Conservation (phyloP, 2,329 filamentous ascomycete genomes). For the Zymoseptoria tritici region DNA sequence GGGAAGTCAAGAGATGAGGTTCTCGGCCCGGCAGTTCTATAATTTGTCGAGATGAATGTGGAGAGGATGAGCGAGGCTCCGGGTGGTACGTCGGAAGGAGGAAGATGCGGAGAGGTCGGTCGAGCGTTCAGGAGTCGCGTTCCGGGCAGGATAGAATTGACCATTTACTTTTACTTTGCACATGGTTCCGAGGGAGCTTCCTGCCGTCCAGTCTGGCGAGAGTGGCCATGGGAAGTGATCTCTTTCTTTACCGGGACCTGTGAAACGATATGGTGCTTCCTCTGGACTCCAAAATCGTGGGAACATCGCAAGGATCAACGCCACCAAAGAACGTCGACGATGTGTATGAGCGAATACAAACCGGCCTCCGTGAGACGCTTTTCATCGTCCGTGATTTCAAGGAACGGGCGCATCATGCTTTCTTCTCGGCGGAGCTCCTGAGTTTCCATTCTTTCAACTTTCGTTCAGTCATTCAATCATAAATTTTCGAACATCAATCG, state of each 20-base stretch:
- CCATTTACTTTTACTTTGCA: not conserved
- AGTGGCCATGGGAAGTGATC: not conserved
- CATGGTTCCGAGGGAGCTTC: not conserved
- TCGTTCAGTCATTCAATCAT: not conserved
- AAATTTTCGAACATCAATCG: not conserved
- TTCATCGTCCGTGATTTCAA: not conserved
- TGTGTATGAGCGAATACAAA: not conserved
- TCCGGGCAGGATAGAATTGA: not conserved
- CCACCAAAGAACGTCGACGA: not conserved
- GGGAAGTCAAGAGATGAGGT: slow-evolving; percentile 41
- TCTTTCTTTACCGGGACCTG: not conserved
- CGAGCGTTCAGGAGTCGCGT: not conserved
- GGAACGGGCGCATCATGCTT: not conserved
- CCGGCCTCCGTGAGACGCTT: not conserved
- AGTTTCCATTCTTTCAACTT: not conserved
- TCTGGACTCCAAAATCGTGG: not conserved
- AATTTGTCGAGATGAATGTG: not conserved
- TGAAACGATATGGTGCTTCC: not conserved
- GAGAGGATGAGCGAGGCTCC: not conserved
- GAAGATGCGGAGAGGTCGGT: not conserved
- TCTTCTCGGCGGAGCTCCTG: not conserved
- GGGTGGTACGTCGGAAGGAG: too few relatives aligned
- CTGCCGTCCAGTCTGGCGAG: not conserved
- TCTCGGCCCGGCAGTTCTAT: slow-evolving; percentile 32
- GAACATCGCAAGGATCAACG: not conserved